A percentile compares a stretch with the other conserved stretches of the same genome.
Evolutionary conservation across 306 rosid genomes (phyloP).

Genomic region (Corylus americana): DNA sequence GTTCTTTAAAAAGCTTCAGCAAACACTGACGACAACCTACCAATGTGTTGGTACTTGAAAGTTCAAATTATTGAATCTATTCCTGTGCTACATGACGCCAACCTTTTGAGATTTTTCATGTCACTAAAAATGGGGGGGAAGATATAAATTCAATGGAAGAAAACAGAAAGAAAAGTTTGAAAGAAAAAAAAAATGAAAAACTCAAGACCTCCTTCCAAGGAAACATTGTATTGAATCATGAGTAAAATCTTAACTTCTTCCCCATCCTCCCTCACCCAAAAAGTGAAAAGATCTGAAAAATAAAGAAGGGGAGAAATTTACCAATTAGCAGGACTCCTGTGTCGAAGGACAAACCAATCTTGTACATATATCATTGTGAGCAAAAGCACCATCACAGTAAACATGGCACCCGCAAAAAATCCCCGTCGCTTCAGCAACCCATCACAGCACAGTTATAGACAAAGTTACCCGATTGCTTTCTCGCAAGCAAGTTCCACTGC

Average conservation of each 20-base stretch:
- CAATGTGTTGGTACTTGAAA: slow-evolving; percentile 47
- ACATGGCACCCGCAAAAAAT: slow-evolving; percentile 16
- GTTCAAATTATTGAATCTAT: slow-evolving; percentile 66
- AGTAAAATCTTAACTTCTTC: slow-evolving; percentile 52
- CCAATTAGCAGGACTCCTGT: slow-evolving; percentile 70
- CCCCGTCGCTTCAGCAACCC: slow-evolving; percentile 72
- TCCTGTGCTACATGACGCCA: slow-evolving; percentile 65
- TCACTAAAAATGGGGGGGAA: slow-evolving; percentile 61
- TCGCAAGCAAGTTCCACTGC: slow-evolving; percentile 71
- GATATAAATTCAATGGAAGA: slow-evolving; percentile 47
- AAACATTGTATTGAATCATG: slow-evolving; percentile 63
- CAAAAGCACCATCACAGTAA: slow-evolving; percentile 29
- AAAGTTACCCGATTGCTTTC: slow-evolving; percentile 72
- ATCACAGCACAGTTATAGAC: slow-evolving; percentile 98
- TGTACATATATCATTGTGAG: slow-evolving; percentile 34
- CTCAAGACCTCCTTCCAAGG: slow-evolving; percentile 44
- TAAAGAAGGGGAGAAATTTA: slow-evolving; percentile 40
- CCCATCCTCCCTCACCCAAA: slow-evolving; percentile 45
- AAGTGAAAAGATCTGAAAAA: slow-evolving; percentile 35
- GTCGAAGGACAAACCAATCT: slow-evolving; percentile 49
- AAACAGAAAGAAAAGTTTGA: slow-evolving; percentile 40
- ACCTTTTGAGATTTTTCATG: slow-evolving; percentile 50
- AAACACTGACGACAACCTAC: slow-evolving; percentile 50
- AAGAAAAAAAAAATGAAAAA: slow-evolving; percentile 22
- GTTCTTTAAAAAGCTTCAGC: slow-evolving; percentile 46